A percentile compares a stretch with the other conserved stretches of the same genome.
phyloP scores from a whole-genome alignment of 2,329 filamentous ascomycete species.

The Laburnicola sp. region DNA sequence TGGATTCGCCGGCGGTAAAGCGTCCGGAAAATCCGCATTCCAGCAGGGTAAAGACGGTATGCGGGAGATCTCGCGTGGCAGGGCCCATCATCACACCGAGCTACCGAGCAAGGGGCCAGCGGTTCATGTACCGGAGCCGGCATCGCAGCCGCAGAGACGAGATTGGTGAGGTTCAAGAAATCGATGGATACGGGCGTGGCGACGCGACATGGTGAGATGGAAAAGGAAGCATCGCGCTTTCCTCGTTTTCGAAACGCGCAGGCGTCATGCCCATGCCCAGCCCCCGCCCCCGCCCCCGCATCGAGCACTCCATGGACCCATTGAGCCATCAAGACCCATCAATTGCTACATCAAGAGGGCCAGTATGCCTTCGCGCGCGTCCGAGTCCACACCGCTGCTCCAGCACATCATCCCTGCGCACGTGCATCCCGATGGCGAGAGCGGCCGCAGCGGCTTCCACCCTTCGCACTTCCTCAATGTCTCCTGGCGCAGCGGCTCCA shows the following conservation, averaged over 20 bases:
- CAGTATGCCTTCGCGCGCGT: slow-evolving; percentile 20
- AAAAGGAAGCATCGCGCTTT: neutral
- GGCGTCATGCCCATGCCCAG: slow-evolving; percentile 15
- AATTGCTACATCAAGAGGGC: neutral
- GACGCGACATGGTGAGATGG: neutral
- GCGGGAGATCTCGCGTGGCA: slow-evolving; percentile 2
- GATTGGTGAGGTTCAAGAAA: neutral
- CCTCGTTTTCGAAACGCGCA: neutral
- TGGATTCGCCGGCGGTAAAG: slow-evolving; percentile 11
- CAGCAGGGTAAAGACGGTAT: neutral
- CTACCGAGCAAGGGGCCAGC: slow-evolving; percentile 1
- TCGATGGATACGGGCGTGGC: neutral
- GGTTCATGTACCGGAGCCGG: neutral
- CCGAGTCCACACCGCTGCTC: slow-evolving; percentile 38
- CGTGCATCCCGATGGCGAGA: slow-evolving; percentile 62
- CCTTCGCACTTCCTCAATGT: slow-evolving; percentile 65
- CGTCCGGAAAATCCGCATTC: slow-evolving; percentile 5
- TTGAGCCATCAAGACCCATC: neutral
- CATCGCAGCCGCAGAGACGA: neutral
- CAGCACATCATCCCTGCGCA: slow-evolving; percentile 34
- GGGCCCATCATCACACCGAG: slow-evolving; percentile 5
- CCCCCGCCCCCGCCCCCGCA: slow-evolving; percentile 12
- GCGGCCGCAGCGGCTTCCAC: slow-evolving; percentile 67
- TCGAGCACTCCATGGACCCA: neutral
- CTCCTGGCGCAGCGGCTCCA: slow-evolving; percentile 65